Evolutionary conservation across 805 yeast genomes (phyloP), one percentile per base, ranked within the genome.

Genomic region (Suhomyces faveliae): DNA sequence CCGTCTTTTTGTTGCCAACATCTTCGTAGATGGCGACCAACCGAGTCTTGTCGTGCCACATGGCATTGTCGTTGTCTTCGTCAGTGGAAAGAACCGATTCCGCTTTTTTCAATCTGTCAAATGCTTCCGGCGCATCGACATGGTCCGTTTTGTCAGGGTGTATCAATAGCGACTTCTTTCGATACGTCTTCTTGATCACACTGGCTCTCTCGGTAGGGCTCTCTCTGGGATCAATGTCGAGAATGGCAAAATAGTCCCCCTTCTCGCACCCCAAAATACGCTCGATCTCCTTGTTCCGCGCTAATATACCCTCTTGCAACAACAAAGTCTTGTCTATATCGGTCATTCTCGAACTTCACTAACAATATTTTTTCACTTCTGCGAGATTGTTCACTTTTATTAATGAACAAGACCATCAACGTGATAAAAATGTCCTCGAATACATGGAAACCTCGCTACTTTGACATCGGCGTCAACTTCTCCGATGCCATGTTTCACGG

Each of bases 401-500:
- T 35, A 20, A 33, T 33, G 37, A 33, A 33, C 37, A 33, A 33
- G 37, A 33, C 37, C 15, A n/a, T 15, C 15, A 37, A 7, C 25
- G 13, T 37, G 21, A 11, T 21, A 4, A 39, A 23, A 39, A 22
- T 39, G 27, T 15, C 42, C 10, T 1, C n/a, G 45, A 20, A 42
- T 10, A 39, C 42, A 46, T 70, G 76, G 75, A 67, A 57, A 55
- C 76, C 77, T 24, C 62, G 73, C 37, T 73, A 73, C 52, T 73
- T 70, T 53, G 78, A 73, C 47, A 73, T 73, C 15, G 78, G 78
- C 25, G 87, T 89, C 57, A 92, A 92, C 62, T 76, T 92, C 60
- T 85, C 96, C 0, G 99, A 92, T 63, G 73, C 81, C 3, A 94
- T 91, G 94, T 94, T 88, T 63, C 77, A 74, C 42, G 99, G 99